Conservation (phyloP, 352 stramenopile genomes). For the Lagenidium sp. region DNA sequence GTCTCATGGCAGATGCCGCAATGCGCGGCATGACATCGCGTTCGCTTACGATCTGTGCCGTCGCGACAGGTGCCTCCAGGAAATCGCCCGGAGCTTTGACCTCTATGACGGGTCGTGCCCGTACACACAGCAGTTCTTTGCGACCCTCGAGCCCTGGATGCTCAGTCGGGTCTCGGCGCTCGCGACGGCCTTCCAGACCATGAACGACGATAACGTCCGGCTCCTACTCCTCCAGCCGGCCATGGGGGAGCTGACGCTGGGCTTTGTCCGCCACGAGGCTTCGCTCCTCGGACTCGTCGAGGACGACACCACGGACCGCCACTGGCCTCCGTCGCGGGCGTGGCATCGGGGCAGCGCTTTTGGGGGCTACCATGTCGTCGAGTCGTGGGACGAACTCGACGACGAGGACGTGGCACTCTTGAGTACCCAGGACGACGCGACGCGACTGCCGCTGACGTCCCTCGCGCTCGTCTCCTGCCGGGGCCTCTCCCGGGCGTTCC, state of each 20-base stretch:
- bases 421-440: slow-evolving; percentile 37
- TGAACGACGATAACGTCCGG: slow-evolving; percentile 53
- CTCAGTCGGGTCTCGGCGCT: slow-evolving; percentile 50
- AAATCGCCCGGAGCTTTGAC: slow-evolving; percentile 71
- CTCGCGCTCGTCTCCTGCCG: slow-evolving; percentile 66
- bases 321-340: too few relatives aligned
- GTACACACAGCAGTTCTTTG: slow-evolving; percentile 53
- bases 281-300: slow-evolving; percentile 31
- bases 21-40: too few relatives aligned
- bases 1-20: too few relatives aligned
- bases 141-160: slow-evolving; percentile 72
- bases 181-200: slow-evolving; percentile 59
- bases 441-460: slow-evolving; percentile 37
- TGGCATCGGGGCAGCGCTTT: slow-evolving; percentile 18
- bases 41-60: background rate
- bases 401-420: slow-evolving; percentile 62
- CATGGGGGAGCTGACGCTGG: slow-evolving; percentile 51
- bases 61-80: slow-evolving; percentile 44
- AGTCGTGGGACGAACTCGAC: slow-evolving; percentile 68
- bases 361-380: slow-evolving; percentile 24
- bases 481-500: slow-evolving; percentile 40
- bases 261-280: slow-evolving; percentile 56
- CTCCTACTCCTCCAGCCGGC: slow-evolving; percentile 49
- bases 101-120: slow-evolving; percentile 48
- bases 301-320: slow-evolving; percentile 17